These are phyloP conservation scores for Gilbertella persicaria DNA, from an alignment of 371 early-diverging fungal species.

Conservation along the genomic window DNA sequence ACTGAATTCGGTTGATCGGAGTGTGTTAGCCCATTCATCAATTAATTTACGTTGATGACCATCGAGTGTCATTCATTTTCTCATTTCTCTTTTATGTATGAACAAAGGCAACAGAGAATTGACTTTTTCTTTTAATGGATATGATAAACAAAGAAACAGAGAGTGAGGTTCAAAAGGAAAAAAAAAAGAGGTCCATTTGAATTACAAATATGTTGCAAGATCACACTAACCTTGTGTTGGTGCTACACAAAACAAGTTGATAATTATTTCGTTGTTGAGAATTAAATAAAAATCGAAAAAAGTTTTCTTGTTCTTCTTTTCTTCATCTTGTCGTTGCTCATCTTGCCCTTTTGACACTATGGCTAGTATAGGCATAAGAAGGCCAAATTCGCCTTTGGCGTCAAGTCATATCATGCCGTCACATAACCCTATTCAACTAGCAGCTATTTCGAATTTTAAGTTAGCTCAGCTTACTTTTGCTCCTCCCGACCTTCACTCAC, in stretches of 20 bases:
- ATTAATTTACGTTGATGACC: too few species aligned
- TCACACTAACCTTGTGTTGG: slow-evolving; percentile 7
- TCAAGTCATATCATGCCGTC: slow-evolving; percentile 9
- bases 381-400: slow-evolving; percentile 5
- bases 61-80: too few species aligned
- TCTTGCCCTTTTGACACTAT: neutral
- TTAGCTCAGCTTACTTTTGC: slow-evolving; percentile 60
- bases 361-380: slow-evolving; percentile 1
- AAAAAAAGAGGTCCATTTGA: neutral
- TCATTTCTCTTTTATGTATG: too few species aligned
- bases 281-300: slow-evolving; percentile 4
- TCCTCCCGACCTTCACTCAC: slow-evolving; percentile 47
- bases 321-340: slow-evolving; percentile 1
- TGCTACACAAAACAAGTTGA: slow-evolving; percentile 1
- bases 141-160: too few species aligned
- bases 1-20: too few species aligned
- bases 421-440: slow-evolving; percentile 51
- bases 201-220: neutral
- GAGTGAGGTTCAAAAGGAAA: neutral
- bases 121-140: neutral
- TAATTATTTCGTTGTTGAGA: slow-evolving; percentile 5
- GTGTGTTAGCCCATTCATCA: too few species aligned
- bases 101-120: too few species aligned
- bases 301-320: slow-evolving; percentile 4
- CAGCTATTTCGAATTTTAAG: slow-evolving; percentile 56